Evolutionary conservation across 2,329 filamentous ascomycete species (phyloP).

Genomic region (Colletotrichum nymphaeae): DNA sequence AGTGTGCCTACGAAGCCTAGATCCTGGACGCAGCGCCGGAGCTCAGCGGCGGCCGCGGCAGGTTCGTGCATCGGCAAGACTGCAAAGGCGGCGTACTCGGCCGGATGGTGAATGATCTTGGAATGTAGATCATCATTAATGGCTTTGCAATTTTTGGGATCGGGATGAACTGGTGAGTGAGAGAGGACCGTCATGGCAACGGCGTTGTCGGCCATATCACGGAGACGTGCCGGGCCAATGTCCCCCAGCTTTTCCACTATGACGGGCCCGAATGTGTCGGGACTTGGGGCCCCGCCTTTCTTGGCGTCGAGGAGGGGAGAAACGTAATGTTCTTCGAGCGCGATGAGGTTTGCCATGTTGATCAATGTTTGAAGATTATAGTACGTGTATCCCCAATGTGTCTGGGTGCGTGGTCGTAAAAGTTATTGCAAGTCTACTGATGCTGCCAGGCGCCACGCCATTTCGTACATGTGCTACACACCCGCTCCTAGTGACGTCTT

Average conservation of each 20-base stretch:
- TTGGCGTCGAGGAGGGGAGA: conserved; percentile 9
- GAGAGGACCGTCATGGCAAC: conserved; percentile 21
- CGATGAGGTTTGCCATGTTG: background rate
- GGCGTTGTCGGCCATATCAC: conserved; percentile 10
- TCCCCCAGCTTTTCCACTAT: conserved; percentile 15
- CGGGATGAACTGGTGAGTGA: background rate
- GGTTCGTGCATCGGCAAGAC: conserved; percentile 37
- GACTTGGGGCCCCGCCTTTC: background rate
- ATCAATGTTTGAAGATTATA: fast-evolving
- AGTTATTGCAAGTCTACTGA: background rate
- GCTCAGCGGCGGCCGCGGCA: conserved; percentile 42
- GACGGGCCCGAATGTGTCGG: background rate
- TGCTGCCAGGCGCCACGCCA: background rate
- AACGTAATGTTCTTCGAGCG: conserved; percentile 24
- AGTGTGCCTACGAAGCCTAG: conserved; percentile 48
- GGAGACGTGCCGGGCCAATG: background rate
- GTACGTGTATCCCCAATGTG: background rate
- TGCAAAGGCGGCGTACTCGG: conserved; percentile 44
- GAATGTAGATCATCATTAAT: conserved; percentile 23
- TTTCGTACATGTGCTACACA: no score
- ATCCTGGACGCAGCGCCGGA: conserved; percentile 43
- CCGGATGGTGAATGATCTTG: conserved; percentile 37
- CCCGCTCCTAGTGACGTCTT: background rate
- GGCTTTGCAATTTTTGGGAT: background rate
- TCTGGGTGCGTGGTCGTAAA: background rate